Evolutionary conservation across 1,284 basidiomycete genomes (phyloP), one percentile per base, ranked within the genome.

Genomic region (Leccinum holopus): DNA sequence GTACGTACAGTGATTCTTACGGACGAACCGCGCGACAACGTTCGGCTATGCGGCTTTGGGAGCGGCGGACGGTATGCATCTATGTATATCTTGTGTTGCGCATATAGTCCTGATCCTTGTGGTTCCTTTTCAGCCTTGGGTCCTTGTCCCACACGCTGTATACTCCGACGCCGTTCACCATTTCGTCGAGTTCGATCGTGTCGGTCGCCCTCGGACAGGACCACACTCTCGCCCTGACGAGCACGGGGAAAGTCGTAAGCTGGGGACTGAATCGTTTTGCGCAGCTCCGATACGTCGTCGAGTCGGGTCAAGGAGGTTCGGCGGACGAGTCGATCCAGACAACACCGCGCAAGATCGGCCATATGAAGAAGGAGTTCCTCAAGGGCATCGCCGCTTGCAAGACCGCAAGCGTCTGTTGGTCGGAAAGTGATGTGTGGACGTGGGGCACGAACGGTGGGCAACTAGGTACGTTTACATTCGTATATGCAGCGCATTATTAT

Each of bases 391-490:
- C 95, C 1, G 95, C 95, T 0, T 94, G 91, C 65, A 91, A 92
- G 71, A 88, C 87, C 28, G 91, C 94, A 28, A 95, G 92, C 21
- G 95, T 88, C 2, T 97, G 94, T 72, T 99, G 94, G 90, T 97
- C 95, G 0, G 83, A 84, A 16, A 75, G 72, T n/a, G 85, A 88
- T n/a, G 84, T 98, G 0, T 98, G 87, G 77, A 97, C 96, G 0
- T 99, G 96, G 96, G 97, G 97, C 0, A 95, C 92, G 28, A 98
- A 98, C 75, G 85, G 84, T 37, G 97, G 97, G 0, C 97, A 99
- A 74, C 82, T 99, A 3, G 96, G 96, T 87, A 60, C 37, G 79
- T 68, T 53, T 33, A 5, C n/a, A 6, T 25, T 28, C 18, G 25
- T 47, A 9, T 1, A n/a, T 8, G 10, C 37, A 3, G 39, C 16